Percentiles rank a stretch among this genome's conserved stretches.
Evolutionary conservation across 2,329 filamentous ascomycete genomes (phyloP).

Genomic region (Phialocephala subalpina): DNA sequence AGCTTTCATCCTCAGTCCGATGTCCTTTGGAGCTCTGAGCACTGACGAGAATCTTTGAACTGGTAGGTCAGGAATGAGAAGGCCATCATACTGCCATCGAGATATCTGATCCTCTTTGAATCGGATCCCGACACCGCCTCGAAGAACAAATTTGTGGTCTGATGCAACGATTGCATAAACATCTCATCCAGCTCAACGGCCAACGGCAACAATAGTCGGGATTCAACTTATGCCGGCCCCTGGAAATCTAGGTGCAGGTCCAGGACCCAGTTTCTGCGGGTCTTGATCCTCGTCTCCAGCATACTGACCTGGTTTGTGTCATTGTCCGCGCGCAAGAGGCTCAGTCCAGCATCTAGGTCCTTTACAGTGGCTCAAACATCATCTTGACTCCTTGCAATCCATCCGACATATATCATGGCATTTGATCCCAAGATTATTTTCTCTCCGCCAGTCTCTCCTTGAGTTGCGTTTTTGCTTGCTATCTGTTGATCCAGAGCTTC

Average conservation of each 20-base stretch:
- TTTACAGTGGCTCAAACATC: conserved; percentile 3
- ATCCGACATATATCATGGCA: background rate
- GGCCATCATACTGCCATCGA: background rate
- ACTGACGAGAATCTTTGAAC: background rate
- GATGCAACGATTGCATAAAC: background rate
- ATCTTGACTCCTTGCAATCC: background rate
- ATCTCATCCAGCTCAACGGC: background rate
- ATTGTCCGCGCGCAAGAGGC: background rate
- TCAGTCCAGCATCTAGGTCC: background rate
- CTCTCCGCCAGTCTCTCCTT: conserved; percentile 8
- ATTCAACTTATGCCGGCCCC: background rate
- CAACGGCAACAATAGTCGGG: background rate
- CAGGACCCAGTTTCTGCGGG: background rate
- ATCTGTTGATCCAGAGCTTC: background rate
- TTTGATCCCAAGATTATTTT: background rate
- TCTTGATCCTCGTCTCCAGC: background rate
- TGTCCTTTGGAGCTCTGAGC: background rate
- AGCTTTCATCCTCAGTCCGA: background rate
- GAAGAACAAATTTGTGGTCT: conserved; percentile 1
- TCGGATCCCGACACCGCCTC: background rate
- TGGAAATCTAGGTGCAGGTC: background rate
- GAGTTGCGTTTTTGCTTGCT: conserved; percentile 4
- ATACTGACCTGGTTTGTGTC: background rate
- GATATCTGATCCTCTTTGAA: background rate
- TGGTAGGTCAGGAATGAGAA: background rate